These are phyloP conservation scores for Corylus americana DNA, from an alignment of 306 rosid species.

Conservation along the genomic window DNA sequence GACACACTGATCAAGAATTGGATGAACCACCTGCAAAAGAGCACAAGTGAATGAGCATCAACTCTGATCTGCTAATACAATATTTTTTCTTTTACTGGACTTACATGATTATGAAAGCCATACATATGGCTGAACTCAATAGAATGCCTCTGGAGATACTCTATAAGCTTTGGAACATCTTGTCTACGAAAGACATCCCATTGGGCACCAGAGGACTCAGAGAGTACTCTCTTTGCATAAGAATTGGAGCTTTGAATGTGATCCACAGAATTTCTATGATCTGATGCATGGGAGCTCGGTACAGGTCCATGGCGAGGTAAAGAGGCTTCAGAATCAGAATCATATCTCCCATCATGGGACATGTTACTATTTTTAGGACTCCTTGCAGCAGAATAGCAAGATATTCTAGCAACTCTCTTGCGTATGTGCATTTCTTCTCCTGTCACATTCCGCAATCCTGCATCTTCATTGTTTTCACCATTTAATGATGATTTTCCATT, in stretches of 20 bases:
- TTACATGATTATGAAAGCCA: constrained; percentile 57
- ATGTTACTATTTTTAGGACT: constrained; percentile 37
- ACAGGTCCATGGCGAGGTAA: constrained; percentile 24
- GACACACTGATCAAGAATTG: constrained; percentile 77
- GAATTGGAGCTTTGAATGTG: constrained; percentile 31
- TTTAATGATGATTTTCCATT: constrained; percentile 39
- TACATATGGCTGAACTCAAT: constrained; percentile 44
- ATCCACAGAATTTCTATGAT: constrained; percentile 24
- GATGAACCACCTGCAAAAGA: constrained; percentile 77
- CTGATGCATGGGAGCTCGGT: constrained; percentile 30
- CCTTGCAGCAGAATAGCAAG: constrained; percentile 49
- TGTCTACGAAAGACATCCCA: constrained; percentile 96
- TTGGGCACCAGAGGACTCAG: constrained; percentile 49
- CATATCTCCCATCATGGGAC: constrained; percentile 40
- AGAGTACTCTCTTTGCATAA: constrained; percentile 26
- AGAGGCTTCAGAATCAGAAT: constrained; percentile 37
- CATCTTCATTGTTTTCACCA: constrained; percentile 38
- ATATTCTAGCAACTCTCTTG: constrained; percentile 60
- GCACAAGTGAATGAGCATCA: constrained; percentile 19
- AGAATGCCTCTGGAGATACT: constrained; percentile 70
- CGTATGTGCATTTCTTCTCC: constrained; percentile 56
- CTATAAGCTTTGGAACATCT: constrained; percentile 85
- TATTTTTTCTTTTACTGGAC: constrained; percentile 30
- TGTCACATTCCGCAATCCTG: constrained; percentile 27
- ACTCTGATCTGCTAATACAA: constrained; percentile 20